These are phyloP conservation scores for Strigomonas culicis DNA, from an alignment of 208 protist species.

Conservation along the genomic window DNA sequence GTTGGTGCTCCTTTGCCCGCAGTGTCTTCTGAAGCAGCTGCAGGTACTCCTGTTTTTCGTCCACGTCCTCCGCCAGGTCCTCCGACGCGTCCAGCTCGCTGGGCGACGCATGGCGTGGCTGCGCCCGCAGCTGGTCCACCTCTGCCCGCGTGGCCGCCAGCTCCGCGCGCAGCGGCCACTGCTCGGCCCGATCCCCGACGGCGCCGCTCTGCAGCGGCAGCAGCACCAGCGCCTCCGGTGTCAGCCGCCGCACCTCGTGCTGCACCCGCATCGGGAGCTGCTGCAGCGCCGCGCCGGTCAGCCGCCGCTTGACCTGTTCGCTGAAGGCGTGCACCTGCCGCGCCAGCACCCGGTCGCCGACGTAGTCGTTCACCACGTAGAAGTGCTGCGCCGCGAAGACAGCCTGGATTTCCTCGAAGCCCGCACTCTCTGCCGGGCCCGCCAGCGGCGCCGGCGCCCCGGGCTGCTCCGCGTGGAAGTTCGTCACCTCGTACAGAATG, in stretches of 20 bases:
- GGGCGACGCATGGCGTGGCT: neutral
- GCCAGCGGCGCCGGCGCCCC: no score
- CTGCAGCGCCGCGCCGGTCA: conserved; percentile 18
- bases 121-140: neutral
- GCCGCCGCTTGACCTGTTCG: conserved; percentile 19
- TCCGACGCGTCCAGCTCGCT: neutral
- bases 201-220: conserved; percentile 25
- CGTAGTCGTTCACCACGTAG: conserved; percentile 66
- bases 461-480: neutral
- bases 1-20: conserved; percentile 4
- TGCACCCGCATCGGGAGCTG: conserved; percentile 39
- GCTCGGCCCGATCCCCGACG: neutral
- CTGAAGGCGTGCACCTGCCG: conserved; percentile 13
- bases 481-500: neutral
- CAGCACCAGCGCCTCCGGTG: conserved; percentile 54
- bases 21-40: neutral
- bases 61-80: neutral
- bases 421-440: no score
- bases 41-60: neutral
- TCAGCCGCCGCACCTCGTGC: conserved; percentile 34
- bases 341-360: conserved; percentile 47
- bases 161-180: neutral
- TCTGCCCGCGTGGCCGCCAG: neutral
- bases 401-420: conserved; percentile 59
- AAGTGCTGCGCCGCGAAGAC: conserved; percentile 60